Base-by-base conservation (phyloP, 2,329 filamentous ascomycete genomes). In the Aspergillus luchuensis region DNA sequence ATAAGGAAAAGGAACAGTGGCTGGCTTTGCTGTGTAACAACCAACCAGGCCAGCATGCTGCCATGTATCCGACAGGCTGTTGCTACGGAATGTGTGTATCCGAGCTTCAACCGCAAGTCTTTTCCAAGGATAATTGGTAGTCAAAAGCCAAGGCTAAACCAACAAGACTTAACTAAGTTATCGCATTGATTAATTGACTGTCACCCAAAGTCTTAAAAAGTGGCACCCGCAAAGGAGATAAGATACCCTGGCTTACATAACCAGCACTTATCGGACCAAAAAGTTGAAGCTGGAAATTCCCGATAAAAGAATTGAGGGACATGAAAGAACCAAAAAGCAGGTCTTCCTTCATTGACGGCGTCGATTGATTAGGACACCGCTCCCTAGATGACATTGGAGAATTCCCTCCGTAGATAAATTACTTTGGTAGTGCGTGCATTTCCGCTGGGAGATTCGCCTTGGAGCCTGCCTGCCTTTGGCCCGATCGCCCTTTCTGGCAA, bases 231-330 rank as follows among this genome's bases (percentile, higher is more conserved):
- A 5, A 36, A 13, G 11, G 10, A 36, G 33, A 36, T 43, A 19
- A 43, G 21, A 49, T 25, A n/a, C 55, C 55, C 56, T 17, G 25
- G 56, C 56, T 57, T 56, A 55, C 45, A 48, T 56, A 59, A 53
- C 38, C 47, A 49, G 28, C 47, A 33, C 47, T 50, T 50, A 50
- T 50, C 47, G 47, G 8, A 23, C 47, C 47, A 30, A 50, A 50
- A 50, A 50, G 30, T 50, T 30, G 45, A 17, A 30, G 25, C 28
- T 36, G 30, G 30, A 50, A 50, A 28, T 17, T 28, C 25, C 47
- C 47, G 25, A 50, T 50, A 33, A 30, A 50, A 33, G 47, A 11
- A 43, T 17, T 17, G 2, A 28, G 11, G 11, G 33, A 28, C 8
- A n/a, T 6, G 45, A 49, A n/a, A 49, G 7, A 7, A 49, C 21